Evolutionary conservation across 164 flowering plant genomes (phyloP).

Genomic region (Platanus orientalis): DNA sequence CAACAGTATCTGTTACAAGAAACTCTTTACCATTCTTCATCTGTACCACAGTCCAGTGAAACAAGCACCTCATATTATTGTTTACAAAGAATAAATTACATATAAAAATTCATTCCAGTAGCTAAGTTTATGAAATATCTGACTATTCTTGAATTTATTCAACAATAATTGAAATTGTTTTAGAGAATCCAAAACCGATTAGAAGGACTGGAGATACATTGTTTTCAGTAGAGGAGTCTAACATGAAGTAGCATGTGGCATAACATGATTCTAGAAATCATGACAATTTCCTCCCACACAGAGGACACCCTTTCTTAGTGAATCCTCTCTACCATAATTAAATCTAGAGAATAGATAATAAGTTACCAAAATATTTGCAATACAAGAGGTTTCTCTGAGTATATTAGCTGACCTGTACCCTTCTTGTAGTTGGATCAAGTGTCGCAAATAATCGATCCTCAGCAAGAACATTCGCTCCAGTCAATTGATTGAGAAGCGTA

Average conservation of each 20-base stretch:
- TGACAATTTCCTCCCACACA: background rate
- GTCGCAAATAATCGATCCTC: slow-evolving; percentile 94
- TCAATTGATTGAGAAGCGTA: slow-evolving; percentile 76
- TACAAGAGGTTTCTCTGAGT: background rate
- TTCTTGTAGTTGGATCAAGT: slow-evolving; percentile 96
- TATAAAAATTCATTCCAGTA: background rate
- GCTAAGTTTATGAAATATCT: background rate
- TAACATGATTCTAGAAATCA: background rate
- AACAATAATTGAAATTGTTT: background rate
- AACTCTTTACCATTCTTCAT: slow-evolving; percentile 85
- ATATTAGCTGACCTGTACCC: slow-evolving; percentile 71
- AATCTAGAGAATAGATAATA: background rate
- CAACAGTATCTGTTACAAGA: slow-evolving; percentile 95
- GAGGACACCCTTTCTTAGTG: background rate
- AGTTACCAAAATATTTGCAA: too few species aligned
- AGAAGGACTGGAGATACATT: background rate
- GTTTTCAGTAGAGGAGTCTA: background rate
- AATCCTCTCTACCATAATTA: background rate
- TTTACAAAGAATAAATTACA: background rate
- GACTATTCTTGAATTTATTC: too few species aligned
- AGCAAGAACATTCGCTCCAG: slow-evolving; percentile 92
- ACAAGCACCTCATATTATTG: slow-evolving; percentile 12
- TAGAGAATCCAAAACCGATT: background rate
- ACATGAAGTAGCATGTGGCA: background rate
- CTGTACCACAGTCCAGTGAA: slow-evolving; percentile 39